phyloP scores from a whole-genome alignment of 768 basidiomycete genomes.

The Lyophyllum semitale region DNA sequence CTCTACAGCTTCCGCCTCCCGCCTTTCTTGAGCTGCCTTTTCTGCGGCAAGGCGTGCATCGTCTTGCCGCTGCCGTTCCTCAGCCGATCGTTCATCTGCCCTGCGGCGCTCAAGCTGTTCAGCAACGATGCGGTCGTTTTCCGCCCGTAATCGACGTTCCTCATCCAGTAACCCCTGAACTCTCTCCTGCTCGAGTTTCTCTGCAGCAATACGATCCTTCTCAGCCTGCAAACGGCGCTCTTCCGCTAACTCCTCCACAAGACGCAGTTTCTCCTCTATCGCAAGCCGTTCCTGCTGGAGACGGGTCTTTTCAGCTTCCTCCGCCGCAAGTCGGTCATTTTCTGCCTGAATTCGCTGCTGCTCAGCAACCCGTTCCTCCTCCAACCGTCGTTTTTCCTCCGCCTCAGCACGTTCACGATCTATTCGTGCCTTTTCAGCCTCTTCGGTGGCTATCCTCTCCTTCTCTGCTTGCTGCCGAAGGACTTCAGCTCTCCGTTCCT shows the following conservation, averaged over 20 bases:
- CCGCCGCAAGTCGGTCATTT: conserved; percentile 26
- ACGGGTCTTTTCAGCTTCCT: conserved; percentile 33
- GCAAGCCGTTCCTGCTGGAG: conserved; percentile 34
- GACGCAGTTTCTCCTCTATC: conserved; percentile 32
- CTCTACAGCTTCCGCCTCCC: conserved; percentile 22
- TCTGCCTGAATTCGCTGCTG: conserved; percentile 18
- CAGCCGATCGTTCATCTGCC: conserved; percentile 14
- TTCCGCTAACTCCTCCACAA: conserved; percentile 30
- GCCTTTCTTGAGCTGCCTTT: not conserved
- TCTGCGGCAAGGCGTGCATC: conserved; percentile 17
- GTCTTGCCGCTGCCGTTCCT: conserved; percentile 18
- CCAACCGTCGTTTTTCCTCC: conserved; percentile 28
- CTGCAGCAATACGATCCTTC: conserved; percentile 21
- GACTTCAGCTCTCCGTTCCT: conserved; percentile 22
- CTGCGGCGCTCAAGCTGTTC: conserved; percentile 19
- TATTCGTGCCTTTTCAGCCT: conserved; percentile 20
- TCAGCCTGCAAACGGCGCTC: conserved; percentile 32
- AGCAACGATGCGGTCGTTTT: conserved; percentile 23
- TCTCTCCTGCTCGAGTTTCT: conserved; percentile 18
- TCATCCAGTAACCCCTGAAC: conserved; percentile 24
- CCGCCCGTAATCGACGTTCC: conserved; percentile 23
- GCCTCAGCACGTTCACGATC: conserved; percentile 20
- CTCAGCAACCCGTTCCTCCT: conserved; percentile 26
- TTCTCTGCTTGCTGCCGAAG: conserved; percentile 24
- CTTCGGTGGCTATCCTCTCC: conserved; percentile 20